Conservation (phyloP, 1,139 yeast genomes). For the Pneumocystis canis region DNA sequence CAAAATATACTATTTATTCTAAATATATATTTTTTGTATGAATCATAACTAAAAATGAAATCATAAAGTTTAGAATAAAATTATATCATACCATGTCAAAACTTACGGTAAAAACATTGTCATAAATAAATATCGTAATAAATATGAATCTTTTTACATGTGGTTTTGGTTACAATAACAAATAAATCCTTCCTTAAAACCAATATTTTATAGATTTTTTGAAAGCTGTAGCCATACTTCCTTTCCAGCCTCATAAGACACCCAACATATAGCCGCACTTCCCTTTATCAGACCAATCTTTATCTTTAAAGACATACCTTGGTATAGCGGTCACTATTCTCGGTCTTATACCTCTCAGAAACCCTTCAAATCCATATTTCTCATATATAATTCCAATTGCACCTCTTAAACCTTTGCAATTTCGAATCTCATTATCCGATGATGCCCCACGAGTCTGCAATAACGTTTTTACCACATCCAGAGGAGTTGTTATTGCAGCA, state of each 20-base stretch:
- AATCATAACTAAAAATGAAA: background rate
- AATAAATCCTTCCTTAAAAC: background rate
- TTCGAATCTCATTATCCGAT: slow-evolving; percentile 32
- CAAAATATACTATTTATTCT: background rate
- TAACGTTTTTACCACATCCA: slow-evolving; percentile 87
- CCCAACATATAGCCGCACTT: slow-evolving; percentile 95
- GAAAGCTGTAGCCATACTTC: slow-evolving; percentile 2
- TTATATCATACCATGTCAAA: background rate
- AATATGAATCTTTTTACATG: background rate
- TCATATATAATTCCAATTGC: slow-evolving; percentile 59
- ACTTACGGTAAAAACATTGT: background rate
- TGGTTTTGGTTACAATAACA: background rate
- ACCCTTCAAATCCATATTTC: slow-evolving; percentile 55
- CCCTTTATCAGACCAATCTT: background rate
- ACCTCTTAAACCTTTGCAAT: slow-evolving; percentile 51
- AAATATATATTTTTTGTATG: background rate
- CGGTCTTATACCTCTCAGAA: slow-evolving; percentile 75
- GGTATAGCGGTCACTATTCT: slow-evolving; percentile 90
- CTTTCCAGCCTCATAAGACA: slow-evolving; percentile 55
- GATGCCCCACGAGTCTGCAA: slow-evolving; percentile 54
- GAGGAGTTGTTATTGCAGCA: slow-evolving; percentile 90
- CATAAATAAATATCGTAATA: background rate
- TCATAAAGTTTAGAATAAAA: background rate
- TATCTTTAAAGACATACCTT: background rate
- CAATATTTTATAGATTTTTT: background rate